Percentiles rank a stretch among this genome's conserved stretches.
phyloP scores from a whole-genome alignment of 192 early-diverging fungal species.

The Diversispora epigaea region DNA sequence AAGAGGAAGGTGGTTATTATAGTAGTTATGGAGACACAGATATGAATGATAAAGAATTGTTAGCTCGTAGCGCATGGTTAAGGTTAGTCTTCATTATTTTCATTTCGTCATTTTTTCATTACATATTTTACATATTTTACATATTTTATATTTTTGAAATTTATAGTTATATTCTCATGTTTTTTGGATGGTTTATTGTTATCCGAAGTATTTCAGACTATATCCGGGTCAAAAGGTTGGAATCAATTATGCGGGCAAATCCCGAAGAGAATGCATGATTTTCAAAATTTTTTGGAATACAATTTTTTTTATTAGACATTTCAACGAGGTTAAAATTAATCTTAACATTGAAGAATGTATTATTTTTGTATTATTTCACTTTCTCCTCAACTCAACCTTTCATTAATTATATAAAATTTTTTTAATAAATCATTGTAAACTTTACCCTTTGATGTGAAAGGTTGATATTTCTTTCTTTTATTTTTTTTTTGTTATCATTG shows the following conservation, averaged over 20 bases:
- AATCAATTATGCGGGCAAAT: slow-evolving; percentile 58
- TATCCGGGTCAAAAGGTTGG: slow-evolving; percentile 66
- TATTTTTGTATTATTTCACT: too few relatives aligned
- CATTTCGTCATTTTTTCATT: not conserved
- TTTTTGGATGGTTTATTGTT: slow-evolving; percentile 73
- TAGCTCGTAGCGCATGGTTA: slow-evolving; percentile 39
- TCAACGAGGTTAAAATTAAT: not conserved
- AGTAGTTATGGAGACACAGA: slow-evolving; percentile 27
- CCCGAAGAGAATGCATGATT: slow-evolving; percentile 31
- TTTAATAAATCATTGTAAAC: too few relatives aligned
- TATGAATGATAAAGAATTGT: slow-evolving; percentile 39
- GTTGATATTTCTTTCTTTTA: too few relatives aligned
- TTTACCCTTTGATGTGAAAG: too few relatives aligned
- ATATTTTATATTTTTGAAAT: slow-evolving; percentile 31
- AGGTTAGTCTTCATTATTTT: slow-evolving; percentile 28
- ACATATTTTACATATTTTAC: slow-evolving; percentile 44
- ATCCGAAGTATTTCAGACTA: slow-evolving; percentile 72
- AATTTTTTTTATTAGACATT: not conserved
- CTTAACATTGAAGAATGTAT: too few relatives aligned
- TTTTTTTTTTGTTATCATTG: too few relatives aligned
- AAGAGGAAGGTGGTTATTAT: slow-evolving; percentile 22
- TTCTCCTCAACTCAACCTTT: too few relatives aligned
- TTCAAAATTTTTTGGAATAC: not conserved
- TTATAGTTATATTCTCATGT: slow-evolving; percentile 71
- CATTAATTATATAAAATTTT: too few relatives aligned